These are phyloP conservation scores for Plasmodium chabaudi DNA, from an alignment of 169 alveolate genomes.

Conservation along the genomic window DNA sequence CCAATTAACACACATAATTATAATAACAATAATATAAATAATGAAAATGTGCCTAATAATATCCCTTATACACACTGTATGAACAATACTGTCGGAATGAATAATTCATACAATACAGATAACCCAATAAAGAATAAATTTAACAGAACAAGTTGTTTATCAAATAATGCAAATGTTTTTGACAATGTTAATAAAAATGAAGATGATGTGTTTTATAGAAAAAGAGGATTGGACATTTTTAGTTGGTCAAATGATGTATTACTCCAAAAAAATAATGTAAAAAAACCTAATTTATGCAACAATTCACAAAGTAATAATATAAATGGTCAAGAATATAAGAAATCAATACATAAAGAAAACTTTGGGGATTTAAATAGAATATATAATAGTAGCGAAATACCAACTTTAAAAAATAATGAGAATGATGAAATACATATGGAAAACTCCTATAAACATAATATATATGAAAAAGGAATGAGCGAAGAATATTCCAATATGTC, in stretches of 20 bases:
- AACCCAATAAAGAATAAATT: not conserved
- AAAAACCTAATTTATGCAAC: conserved; percentile 1
- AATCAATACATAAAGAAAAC: conserved; percentile 8
- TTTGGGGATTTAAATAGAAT: conserved; percentile 5
- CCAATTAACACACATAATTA: conserved; percentile 5
- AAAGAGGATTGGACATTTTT: conserved; percentile 2
- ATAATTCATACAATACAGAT: not conserved
- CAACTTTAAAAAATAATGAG: conserved; percentile 10
- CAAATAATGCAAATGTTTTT: conserved; percentile 10
- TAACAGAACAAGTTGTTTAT: not conserved
- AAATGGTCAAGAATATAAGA: not conserved
- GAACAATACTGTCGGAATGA: conserved; percentile 1
- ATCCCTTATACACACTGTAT: not conserved
- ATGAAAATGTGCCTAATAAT: too few relatives aligned
- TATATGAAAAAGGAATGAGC: conserved; percentile 4
- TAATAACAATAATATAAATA: conserved; percentile 1
- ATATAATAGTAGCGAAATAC: conserved; percentile 2
- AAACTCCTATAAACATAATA: not conserved
- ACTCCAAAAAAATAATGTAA: conserved; percentile 8
- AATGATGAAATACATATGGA: conserved; percentile 1
- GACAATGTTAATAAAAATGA: not conserved
- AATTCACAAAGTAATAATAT: not conserved
- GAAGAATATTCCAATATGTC: conserved; percentile 1
- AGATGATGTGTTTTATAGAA: conserved; percentile 4
- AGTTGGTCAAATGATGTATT: not conserved